These are phyloP conservation scores for Xylaria hypoxylon DNA, from an alignment of 2,329 filamentous ascomycete species.

Conservation along the genomic window DNA sequence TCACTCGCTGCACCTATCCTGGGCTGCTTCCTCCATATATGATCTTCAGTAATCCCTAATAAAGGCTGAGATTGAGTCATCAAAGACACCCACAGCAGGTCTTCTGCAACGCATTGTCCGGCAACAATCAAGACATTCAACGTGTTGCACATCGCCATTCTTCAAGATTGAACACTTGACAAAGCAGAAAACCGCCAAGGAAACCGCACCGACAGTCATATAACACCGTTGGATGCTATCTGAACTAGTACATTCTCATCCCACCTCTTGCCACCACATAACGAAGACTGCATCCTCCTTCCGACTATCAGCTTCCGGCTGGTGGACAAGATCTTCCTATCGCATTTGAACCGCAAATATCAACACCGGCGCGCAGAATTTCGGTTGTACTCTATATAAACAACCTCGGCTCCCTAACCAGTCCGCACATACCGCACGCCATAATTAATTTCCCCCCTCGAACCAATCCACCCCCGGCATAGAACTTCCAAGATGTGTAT, in stretches of 20 bases:
- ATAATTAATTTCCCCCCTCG: background rate
- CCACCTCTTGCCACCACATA: background rate
- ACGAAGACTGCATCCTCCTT: background rate
- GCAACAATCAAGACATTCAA: background rate
- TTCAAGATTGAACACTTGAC: background rate
- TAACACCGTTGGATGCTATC: background rate
- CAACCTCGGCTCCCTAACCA: background rate
- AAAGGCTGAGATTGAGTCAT: background rate
- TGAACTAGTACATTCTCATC: too few species aligned
- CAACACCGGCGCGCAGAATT: background rate
- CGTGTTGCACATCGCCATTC: background rate
- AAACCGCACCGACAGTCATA: background rate
- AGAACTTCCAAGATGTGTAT: conserved; percentile 29
- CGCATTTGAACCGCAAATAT: background rate
- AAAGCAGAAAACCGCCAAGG: background rate
- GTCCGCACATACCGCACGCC: background rate
- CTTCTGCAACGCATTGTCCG: background rate
- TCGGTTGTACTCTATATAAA: background rate
- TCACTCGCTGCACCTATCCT: background rate
- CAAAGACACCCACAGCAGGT: background rate
- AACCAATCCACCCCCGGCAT: background rate
- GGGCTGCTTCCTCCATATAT: background rate
- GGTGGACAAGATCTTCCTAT: background rate
- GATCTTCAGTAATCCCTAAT: background rate
- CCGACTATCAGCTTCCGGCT: background rate